Evolutionary conservation across 495 filamentous ascomycete genomes (phyloP), one percentile per base, ranked within the genome.

Genomic region (Tuber melanosporum): DNA sequence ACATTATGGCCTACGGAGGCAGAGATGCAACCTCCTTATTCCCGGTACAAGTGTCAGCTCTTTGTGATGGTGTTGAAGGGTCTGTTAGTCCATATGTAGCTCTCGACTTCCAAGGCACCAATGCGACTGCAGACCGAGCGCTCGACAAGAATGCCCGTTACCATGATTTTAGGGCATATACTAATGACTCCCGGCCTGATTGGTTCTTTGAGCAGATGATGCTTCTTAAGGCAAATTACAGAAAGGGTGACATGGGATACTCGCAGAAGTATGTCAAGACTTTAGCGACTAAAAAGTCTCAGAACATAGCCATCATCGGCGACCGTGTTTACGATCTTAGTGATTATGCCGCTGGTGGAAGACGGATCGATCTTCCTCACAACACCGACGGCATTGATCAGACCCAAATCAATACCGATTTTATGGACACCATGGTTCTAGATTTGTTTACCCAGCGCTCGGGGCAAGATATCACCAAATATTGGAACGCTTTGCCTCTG

Each of bases 191-290:
- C 70, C 91, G 94, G 9, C 90, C 91, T 3, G 93, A 96, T 83
- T 99, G 95, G 95, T 97, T 92, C 85, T 90, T 87, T 71, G 92
- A 98, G 84, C 91, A 93, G 84, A 92, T 97, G 88, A 87, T 89
- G 71, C 86, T 89, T 80, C 86, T 99, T 70, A 91, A 90, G 79
- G 83, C 88, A 36, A 91, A 89, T 77, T 98, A 92, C 87, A 93
- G 92, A 85, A 94, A 94, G 82, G 96, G 94, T 73, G 92, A 91
- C 79, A 88, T 98, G 47, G 95, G 94, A 75, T 98, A 94, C 84
- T 93, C 92, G 74, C 84, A 90, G 39, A 74, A 93, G 81, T 96
- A 94, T 82, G 87, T 99, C 77, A 87, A 87, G 70, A 91, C 89
- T 2, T 86, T 97, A 49, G 92, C 90, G 20, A 82, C 83, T 42